These are phyloP conservation scores for Cucumis melo DNA, from an alignment of 306 rosid genomes.

Conservation along the genomic window DNA sequence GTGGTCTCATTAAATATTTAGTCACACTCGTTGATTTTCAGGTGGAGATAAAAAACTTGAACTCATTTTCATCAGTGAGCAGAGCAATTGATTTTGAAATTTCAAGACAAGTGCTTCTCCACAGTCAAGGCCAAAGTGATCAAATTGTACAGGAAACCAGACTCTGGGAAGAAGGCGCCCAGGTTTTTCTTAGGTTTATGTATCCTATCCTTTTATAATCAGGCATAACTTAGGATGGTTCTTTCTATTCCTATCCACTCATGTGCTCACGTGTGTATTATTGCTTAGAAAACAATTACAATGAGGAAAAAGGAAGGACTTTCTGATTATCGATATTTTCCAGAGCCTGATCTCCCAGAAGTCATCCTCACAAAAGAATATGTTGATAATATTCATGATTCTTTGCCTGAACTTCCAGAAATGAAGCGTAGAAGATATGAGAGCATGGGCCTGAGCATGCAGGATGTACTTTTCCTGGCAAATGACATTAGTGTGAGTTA, in stretches of 20 bases:
- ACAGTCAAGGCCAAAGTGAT: slow-evolving; percentile 58
- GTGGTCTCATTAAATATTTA: background rate
- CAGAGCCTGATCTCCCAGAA: slow-evolving; percentile 90
- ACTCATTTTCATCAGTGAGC: slow-evolving; percentile 65
- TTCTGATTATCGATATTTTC: slow-evolving; percentile 92
- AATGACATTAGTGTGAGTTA: slow-evolving; percentile 70
- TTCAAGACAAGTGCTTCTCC: slow-evolving; percentile 67
- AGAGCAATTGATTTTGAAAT: slow-evolving; percentile 93
- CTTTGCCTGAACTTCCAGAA: slow-evolving; percentile 95
- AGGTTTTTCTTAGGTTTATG: slow-evolving; percentile 33
- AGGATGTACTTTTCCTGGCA: slow-evolving; percentile 82
- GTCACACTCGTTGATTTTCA: slow-evolving; percentile 28
- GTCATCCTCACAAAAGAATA: slow-evolving; percentile 60
- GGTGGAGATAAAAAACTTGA: slow-evolving; percentile 92
- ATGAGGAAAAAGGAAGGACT: slow-evolving; percentile 99
- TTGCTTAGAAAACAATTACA: slow-evolving; percentile 60
- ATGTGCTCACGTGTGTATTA: slow-evolving; percentile 14
- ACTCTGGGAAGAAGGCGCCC: slow-evolving; percentile 89
- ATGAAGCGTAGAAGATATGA: slow-evolving; percentile 77
- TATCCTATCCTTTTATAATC: slow-evolving; percentile 2
- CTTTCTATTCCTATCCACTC: slow-evolving; percentile 1
- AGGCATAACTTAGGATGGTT: background rate
- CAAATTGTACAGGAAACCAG: slow-evolving; percentile 89
- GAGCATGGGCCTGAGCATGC: slow-evolving; percentile 82
- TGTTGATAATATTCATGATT: slow-evolving; percentile 39